These are phyloP conservation scores for Blastomyces parvus DNA, from an alignment of 2,329 filamentous ascomycete species.

Conservation along the genomic window DNA sequence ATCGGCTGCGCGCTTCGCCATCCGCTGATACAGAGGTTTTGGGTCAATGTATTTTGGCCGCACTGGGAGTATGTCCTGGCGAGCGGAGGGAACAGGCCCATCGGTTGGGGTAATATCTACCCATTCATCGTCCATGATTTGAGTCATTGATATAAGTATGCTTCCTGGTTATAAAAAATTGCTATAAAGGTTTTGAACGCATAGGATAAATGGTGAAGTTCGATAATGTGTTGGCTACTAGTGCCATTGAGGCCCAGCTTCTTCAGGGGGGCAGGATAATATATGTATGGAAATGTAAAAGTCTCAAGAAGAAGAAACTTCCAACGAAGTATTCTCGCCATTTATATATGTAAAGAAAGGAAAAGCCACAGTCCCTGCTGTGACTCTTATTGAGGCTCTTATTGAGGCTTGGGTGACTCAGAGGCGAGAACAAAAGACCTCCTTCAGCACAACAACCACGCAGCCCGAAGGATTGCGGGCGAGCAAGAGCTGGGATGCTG, in stretches of 20 bases:
- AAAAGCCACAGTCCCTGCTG: background rate
- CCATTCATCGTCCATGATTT: conserved; percentile 2
- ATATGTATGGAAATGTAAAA: background rate
- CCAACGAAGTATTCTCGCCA: background rate
- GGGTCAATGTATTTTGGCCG: background rate
- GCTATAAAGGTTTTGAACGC: background rate
- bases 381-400: background rate
- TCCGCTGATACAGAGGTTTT: background rate
- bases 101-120: background rate
- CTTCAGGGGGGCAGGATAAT: background rate
- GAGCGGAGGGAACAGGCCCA: background rate
- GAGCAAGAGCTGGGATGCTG: background rate
- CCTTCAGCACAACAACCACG: background rate
- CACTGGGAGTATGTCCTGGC: background rate
- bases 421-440: background rate
- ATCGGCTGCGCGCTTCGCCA: conserved; percentile 1
- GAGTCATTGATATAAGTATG: background rate
- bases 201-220: background rate
- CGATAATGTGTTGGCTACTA: background rate
- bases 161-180: background rate
- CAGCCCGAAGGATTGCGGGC: background rate
- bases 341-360: background rate
- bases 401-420: background rate
- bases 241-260: background rate
- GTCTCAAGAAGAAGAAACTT: background rate